phyloP scores from a whole-genome alignment of 305 asterid species.

The Plantago coronopus region DNA sequence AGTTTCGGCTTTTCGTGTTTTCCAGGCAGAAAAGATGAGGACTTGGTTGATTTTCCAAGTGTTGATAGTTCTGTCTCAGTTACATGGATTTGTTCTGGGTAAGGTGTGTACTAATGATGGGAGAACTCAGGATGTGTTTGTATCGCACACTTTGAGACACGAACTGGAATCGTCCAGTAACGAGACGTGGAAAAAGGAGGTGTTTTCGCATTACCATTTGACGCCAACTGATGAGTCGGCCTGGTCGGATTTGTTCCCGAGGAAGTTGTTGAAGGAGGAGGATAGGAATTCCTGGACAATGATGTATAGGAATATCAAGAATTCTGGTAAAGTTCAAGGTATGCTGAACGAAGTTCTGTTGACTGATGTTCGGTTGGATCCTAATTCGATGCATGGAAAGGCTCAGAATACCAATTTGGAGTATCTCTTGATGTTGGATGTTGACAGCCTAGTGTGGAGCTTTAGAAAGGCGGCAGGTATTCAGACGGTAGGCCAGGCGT shows the following conservation, averaged over 20 bases:
- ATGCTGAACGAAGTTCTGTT: slow-evolving; percentile 48
- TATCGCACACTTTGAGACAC: slow-evolving; percentile 68
- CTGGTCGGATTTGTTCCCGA: slow-evolving; percentile 65
- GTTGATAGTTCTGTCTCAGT: slow-evolving; percentile 20
- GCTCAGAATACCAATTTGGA: slow-evolving; percentile 86
- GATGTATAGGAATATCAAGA: slow-evolving; percentile 56
- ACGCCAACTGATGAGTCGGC: slow-evolving; percentile 78
- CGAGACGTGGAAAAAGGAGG: slow-evolving; percentile 55
- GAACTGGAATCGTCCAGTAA: slow-evolving; percentile 52
- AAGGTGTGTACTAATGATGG: slow-evolving; percentile 63
- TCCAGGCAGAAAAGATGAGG: slow-evolving; percentile 28
- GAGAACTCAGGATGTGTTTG: slow-evolving; percentile 20
- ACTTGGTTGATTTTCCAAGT: slow-evolving; percentile 19
- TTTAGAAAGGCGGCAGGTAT: slow-evolving; percentile 72
- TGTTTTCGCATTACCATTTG: slow-evolving; percentile 61
- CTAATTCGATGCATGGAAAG: slow-evolving; percentile 51
- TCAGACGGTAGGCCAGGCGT: slow-evolving; percentile 50
- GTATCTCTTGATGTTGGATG: slow-evolving; percentile 69
- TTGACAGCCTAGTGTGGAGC: slow-evolving; percentile 76
- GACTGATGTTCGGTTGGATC: slow-evolving; percentile 62
- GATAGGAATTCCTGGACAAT: slow-evolving; percentile 46
- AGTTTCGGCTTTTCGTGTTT: background rate
- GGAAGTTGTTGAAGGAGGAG: slow-evolving; percentile 63
- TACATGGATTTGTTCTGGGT: slow-evolving; percentile 26
- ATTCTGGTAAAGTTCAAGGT: slow-evolving; percentile 20